A percentile compares a stretch with the other conserved stretches of the same genome.
Evolutionary conservation across 495 filamentous ascomycete species (phyloP).

Genomic region (Friedmanniomyces simplex): DNA sequence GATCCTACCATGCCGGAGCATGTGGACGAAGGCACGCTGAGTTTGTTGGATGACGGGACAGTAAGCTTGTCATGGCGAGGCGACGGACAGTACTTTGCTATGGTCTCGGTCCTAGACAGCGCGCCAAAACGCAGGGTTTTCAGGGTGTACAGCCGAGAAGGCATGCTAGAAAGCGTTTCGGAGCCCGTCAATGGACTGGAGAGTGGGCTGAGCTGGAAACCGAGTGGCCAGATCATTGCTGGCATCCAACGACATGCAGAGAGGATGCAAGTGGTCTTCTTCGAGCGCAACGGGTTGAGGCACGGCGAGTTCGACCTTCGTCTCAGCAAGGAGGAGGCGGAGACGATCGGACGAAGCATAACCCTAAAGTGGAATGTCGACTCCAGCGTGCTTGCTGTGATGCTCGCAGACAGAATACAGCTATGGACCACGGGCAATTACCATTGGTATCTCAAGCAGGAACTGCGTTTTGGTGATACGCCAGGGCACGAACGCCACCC

Average conservation of each 20-base stretch:
- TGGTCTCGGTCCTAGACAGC: conserved; percentile 58
- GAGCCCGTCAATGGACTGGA: conserved; percentile 89
- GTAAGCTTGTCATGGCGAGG: conserved; percentile 84
- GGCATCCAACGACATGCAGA: conserved; percentile 63
- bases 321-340: conserved; percentile 46
- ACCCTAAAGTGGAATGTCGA: conserved; percentile 77
- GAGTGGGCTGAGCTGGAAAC: conserved; percentile 80
- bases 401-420: conserved; percentile 63
- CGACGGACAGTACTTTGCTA: conserved; percentile 81
- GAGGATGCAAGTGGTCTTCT: conserved; percentile 78
- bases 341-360: conserved; percentile 48
- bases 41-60: conserved; percentile 54
- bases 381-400: conserved; percentile 79
- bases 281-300: conserved; percentile 88
- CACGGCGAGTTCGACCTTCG: conserved; percentile 84
- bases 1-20: conserved; percentile 94
- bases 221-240: conserved; percentile 79
- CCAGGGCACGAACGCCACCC: background rate
- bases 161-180: conserved; percentile 77
- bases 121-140: conserved; percentile 57
- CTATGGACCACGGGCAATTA: conserved; percentile 98
- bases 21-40: conserved; percentile 72
- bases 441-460: conserved; percentile 97
- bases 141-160: conserved; percentile 82
- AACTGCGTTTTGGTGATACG: conserved; percentile 31